These are phyloP conservation scores for Lepidopterella palustris DNA, from an alignment of 495 filamentous ascomycete species.

Conservation along the genomic window DNA sequence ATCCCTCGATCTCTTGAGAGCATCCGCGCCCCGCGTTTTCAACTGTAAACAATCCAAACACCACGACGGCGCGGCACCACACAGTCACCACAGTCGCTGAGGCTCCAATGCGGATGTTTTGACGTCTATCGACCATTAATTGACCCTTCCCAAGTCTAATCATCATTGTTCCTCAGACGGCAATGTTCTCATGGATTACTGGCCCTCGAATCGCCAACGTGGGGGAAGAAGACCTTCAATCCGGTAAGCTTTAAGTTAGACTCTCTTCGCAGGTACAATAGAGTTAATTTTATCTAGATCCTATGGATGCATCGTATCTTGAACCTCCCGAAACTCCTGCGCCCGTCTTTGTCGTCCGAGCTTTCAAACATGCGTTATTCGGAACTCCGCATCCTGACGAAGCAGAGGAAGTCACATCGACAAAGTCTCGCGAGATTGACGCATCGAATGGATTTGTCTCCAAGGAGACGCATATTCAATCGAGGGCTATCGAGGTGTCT, in stretches of 20 bases:
- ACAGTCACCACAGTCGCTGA: slow-evolving; percentile 6
- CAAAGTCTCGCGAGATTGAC: slow-evolving; percentile 15
- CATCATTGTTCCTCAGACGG: background rate
- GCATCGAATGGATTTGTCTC: background rate
- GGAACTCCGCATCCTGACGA: slow-evolving; percentile 64
- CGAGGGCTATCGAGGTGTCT: slow-evolving; percentile 14
- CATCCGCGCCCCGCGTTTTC: background rate
- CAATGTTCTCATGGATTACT: slow-evolving; percentile 38
- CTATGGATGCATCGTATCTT: slow-evolving; percentile 22
- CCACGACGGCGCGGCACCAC: background rate
- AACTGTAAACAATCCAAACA: slow-evolving; percentile 27
- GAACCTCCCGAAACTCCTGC: slow-evolving; percentile 88
- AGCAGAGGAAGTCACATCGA: slow-evolving; percentile 15
- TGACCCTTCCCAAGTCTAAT: background rate
- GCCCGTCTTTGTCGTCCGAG: slow-evolving; percentile 87
- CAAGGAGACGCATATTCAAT: slow-evolving; percentile 16
- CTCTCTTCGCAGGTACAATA: background rate
- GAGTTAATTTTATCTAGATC: slow-evolving; percentile 10
- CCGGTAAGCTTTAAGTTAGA: slow-evolving; percentile 11
- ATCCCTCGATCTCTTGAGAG: background rate
- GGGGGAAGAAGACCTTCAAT: slow-evolving; percentile 21
- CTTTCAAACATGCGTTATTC: slow-evolving; percentile 85
- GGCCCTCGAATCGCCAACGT: slow-evolving; percentile 30
- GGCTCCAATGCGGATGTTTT: background rate
- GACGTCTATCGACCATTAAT: background rate